A percentile compares a stretch with the other conserved stretches of the same genome.
Conservation (phyloP, 2,329 filamentous ascomycete genomes). For the Teratosphaeria pseudoeucalypti region DNA sequence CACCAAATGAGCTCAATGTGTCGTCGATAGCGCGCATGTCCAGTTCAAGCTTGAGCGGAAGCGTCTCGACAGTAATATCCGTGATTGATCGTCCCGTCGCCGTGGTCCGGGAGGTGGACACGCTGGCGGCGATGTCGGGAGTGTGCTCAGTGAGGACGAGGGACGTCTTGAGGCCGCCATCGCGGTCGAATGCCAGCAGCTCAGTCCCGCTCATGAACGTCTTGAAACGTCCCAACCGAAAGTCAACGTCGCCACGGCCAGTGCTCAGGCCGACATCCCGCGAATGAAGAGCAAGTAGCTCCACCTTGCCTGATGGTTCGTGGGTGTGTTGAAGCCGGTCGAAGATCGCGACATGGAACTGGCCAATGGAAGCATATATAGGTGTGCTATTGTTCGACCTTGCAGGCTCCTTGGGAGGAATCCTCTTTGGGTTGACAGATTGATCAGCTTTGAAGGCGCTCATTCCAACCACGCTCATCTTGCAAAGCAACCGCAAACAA, state of each 20-base stretch:
- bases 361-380: not conserved
- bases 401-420: not conserved
- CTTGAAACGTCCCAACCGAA: conserved; percentile 9
- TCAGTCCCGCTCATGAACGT: conserved; percentile 15
- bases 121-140: conserved; percentile 13
- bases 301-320: not conserved
- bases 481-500: not conserved
- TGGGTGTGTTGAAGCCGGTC: not conserved
- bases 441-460: not conserved
- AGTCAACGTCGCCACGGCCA: not conserved
- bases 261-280: not conserved
- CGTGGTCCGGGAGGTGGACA: conserved; percentile 11
- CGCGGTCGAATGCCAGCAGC: conserved; percentile 14
- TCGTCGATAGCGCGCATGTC: conserved; percentile 77
- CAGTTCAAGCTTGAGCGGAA: conserved; percentile 65
- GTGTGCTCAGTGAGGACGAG: conserved; percentile 8
- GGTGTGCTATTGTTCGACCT: not conserved
- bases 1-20: conserved; percentile 78
- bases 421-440: not conserved
- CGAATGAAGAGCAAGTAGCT: not conserved
- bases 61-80: conserved; percentile 55
- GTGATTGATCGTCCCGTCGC: conserved; percentile 14
- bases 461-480: not conserved
- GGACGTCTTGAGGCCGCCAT: conserved; percentile 7
- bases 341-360: not conserved